A percentile compares a stretch with the other conserved stretches of the same genome.
Conservation (phyloP, 2,329 filamentous ascomycete species). For the Neurospora crassa region DNA sequence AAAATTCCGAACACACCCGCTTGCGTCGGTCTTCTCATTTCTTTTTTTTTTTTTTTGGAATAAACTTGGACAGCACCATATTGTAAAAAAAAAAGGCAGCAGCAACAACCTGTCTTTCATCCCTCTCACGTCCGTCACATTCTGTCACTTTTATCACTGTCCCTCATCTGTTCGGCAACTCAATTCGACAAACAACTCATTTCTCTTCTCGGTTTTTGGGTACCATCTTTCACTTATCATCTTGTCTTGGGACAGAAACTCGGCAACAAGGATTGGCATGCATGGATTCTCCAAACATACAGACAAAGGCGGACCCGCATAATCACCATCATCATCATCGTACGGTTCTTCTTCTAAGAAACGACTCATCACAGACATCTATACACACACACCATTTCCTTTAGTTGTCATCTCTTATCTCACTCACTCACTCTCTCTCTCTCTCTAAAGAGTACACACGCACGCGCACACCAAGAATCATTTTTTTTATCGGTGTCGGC, state of each 20-base stretch:
- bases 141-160: background rate
- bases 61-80: background rate
- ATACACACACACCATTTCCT: background rate
- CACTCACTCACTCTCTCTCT: background rate
- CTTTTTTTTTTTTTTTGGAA: background rate
- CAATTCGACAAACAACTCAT: background rate
- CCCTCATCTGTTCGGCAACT: background rate
- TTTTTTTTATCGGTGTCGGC: background rate
- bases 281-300: background rate
- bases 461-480: background rate
- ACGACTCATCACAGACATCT: background rate
- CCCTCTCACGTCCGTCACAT: background rate
- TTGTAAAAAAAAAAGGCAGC: background rate
- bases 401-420: background rate
- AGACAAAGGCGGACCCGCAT: slow-evolving; percentile 1
- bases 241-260: background rate
- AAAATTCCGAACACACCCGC: background rate
- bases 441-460: too few species aligned
- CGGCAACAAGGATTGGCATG: background rate
- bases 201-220: background rate
- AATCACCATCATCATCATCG: background rate
- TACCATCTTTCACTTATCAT: background rate
- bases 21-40: background rate
- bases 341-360: background rate
- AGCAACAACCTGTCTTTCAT: background rate